Conservation (phyloP, 2,329 filamentous ascomycete genomes). For the Xylariaceae sp. region DNA sequence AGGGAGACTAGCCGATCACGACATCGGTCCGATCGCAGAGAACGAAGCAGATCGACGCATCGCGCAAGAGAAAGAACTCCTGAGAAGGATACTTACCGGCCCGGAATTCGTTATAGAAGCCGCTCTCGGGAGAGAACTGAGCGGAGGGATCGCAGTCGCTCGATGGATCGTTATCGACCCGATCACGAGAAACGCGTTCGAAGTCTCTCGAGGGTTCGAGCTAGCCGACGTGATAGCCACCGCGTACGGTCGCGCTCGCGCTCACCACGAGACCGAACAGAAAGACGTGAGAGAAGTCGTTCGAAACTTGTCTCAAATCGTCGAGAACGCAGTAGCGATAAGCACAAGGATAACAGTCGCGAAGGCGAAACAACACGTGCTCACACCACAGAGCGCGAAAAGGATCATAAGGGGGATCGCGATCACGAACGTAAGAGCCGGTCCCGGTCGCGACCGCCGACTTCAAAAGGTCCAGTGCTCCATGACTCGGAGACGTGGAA, state of each 20-base stretch:
- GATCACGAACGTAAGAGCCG: constrained; percentile 33
- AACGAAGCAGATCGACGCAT: constrained; percentile 36
- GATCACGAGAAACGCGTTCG: constrained; percentile 27
- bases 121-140: constrained; percentile 21
- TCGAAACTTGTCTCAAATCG: constrained; percentile 21
- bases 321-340: constrained; percentile 21
- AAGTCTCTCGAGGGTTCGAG: constrained; percentile 23
- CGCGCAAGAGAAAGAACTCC: constrained; percentile 28
- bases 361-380: constrained; percentile 15
- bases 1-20: constrained; percentile 26
- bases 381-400: constrained; percentile 12
- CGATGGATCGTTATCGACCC: constrained; percentile 28
- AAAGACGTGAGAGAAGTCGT: constrained; percentile 27
- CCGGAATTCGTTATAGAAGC: constrained; percentile 26
- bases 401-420: constrained; percentile 18
- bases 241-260: constrained; percentile 30
- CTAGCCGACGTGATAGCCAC: constrained; percentile 21
- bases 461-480: constrained; percentile 40
- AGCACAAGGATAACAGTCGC: constrained; percentile 20
- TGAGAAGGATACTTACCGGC: constrained; percentile 30
- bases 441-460: constrained; percentile 38
- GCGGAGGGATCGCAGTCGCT: constrained; percentile 24
- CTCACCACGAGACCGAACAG: constrained; percentile 26
- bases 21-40: constrained; percentile 23
- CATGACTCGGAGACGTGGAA: constrained; percentile 48